Base-by-base conservation (phyloP, 164 flowering plant genomes). In the Vitis rupestris region DNA sequence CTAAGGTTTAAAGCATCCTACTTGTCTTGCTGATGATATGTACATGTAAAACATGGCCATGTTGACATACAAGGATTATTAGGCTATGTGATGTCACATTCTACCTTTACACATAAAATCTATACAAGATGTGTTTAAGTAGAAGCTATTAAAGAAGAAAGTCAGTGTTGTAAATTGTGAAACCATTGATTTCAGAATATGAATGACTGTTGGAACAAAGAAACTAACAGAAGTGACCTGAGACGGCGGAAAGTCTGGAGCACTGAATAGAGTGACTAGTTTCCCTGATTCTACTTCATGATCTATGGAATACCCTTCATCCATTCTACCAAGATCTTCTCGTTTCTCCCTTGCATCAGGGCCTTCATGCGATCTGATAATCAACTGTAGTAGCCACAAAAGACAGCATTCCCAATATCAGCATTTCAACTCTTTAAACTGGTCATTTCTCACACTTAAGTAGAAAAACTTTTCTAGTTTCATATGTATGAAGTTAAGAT, bases 281-380 rank as follows among this genome's bases (percentile, higher is more conserved):
- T 77, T 61, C 63, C 80, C 76, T 14, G 80, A 69, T 31, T 66
- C 70, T 49, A 63, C 73, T 51, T 50, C 69, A 65, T 76, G 79
- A 72, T 77, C 80, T 49, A 47, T 53, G 53, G 70, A 49, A 57
- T 69, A 77, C 7, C 80, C 80, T 16, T 44, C 58, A 29, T 65
- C 27, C 59, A 77, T 64, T 19, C 68, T 59, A n/a, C 64, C 67
- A 48, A 69, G 55, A 61, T 64, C 73, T 30, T 65, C 31, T 23
- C 30, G 65, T 16, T 47, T 65, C 14, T 53, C 62, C 62, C 76
- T 73, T 55, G 64, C 63, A 61, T 77, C 76, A 14, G 80, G 80
- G 58, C 80, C 76, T 73, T 77, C 70, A 62, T 77, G 76, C 54
- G 80, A 77, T 53, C 80, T 77, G 37, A 77, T 73, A 63, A 77